A percentile compares a stretch with the other conserved stretches of the same genome.
Evolutionary conservation across 2,329 filamentous ascomycete species (phyloP).

Genomic region (Venturia carpophila): DNA sequence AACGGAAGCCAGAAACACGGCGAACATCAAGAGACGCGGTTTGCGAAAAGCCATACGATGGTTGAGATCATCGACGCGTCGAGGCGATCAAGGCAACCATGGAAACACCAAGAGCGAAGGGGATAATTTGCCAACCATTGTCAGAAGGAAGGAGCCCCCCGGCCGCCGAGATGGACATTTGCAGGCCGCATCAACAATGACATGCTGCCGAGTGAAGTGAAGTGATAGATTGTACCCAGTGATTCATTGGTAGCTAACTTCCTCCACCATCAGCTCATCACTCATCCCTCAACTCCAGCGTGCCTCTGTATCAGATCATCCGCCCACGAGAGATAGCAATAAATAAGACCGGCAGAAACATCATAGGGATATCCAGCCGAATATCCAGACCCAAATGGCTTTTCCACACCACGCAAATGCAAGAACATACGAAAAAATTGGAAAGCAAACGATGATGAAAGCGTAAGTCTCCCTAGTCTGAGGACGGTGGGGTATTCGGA

Average conservation of each 20-base stretch:
- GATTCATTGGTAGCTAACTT: background rate
- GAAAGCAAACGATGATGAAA: background rate
- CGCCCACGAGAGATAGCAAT: background rate
- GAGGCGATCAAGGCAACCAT: background rate
- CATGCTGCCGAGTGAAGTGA: background rate
- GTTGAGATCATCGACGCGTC: background rate
- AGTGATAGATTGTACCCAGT: background rate
- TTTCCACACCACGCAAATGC: conserved; percentile 6
- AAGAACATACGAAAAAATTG: background rate
- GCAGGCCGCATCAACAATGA: background rate
- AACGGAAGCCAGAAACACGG: background rate
- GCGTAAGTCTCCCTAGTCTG: background rate
- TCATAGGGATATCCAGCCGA: background rate
- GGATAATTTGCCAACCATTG: background rate
- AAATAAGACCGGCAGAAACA: background rate
- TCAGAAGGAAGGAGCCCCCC: background rate
- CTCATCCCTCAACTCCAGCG: background rate
- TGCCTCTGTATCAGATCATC: conserved; percentile 1
- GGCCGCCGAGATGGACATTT: background rate
- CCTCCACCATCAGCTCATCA: background rate
- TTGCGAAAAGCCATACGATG: background rate
- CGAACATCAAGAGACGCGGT: background rate
- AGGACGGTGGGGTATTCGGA: conserved; percentile 5
- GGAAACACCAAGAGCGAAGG: background rate
- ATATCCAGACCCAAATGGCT: background rate